These are phyloP conservation scores for Capsicum baccatum DNA, from an alignment of 257 asterid genomes.

Conservation along the genomic window DNA sequence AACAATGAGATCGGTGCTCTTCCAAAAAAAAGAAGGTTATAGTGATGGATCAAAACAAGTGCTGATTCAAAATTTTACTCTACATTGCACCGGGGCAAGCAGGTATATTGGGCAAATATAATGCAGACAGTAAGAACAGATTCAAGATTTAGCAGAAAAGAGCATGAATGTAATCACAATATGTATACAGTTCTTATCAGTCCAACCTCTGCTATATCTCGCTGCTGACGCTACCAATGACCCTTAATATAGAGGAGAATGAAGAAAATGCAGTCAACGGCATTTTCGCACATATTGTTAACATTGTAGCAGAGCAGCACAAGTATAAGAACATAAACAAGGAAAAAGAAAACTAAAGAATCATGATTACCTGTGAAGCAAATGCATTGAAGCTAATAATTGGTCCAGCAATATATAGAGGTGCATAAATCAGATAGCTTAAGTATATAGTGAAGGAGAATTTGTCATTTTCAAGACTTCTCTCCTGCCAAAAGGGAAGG, in stretches of 20 bases:
- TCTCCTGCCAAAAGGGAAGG: slow-evolving; percentile 61
- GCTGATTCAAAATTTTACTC: slow-evolving; percentile 14
- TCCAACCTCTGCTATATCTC: slow-evolving; percentile 10
- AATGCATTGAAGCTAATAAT: slow-evolving; percentile 95
- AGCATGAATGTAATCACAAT: background rate
- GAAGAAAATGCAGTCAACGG: background rate
- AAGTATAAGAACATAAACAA: background rate
- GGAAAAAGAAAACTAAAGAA: background rate
- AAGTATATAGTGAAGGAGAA: slow-evolving; percentile 76
- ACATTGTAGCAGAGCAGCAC: background rate
- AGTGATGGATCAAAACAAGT: slow-evolving; percentile 12
- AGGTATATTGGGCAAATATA: background rate
- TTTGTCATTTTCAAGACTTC: slow-evolving; percentile 62
- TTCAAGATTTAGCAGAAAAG: slow-evolving; percentile 13
- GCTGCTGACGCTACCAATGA: slow-evolving; percentile 14
- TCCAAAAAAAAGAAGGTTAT: background rate
- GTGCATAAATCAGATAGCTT: slow-evolving; percentile 91
- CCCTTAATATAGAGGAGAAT: background rate
- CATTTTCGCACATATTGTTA: background rate
- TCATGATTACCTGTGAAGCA: slow-evolving; percentile 79
- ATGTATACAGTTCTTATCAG: background rate
- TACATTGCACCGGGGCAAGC: background rate
- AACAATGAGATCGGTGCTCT: background rate
- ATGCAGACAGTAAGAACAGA: background rate
- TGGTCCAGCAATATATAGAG: slow-evolving; percentile 98